These are phyloP conservation scores for Phytophthora ohioensis DNA, from an alignment of 352 stramenopile genomes.

Conservation along the genomic window DNA sequence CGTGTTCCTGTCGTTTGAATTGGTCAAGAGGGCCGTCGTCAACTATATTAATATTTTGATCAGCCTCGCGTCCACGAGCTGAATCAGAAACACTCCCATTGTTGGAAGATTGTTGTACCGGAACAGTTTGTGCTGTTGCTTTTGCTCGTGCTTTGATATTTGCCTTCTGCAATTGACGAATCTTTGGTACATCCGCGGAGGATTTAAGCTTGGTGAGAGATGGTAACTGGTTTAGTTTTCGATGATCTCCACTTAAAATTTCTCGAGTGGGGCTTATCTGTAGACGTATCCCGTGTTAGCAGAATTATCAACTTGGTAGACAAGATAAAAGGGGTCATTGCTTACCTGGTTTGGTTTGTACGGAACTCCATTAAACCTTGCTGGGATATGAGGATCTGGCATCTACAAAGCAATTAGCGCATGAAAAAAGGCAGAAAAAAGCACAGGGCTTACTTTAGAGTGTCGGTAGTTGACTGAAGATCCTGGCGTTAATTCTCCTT, in stretches of 20 bases:
- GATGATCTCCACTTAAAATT: constrained; percentile 58
- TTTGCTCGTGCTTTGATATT: constrained; percentile 27
- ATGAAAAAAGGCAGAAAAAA: background rate
- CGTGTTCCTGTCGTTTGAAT: constrained; percentile 52
- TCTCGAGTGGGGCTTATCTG: constrained; percentile 61
- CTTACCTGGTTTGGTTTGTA: constrained; percentile 64
- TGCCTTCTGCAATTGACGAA: constrained; percentile 26
- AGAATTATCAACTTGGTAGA: background rate
- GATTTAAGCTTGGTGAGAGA: constrained; percentile 40
- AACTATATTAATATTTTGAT: constrained; percentile 3
- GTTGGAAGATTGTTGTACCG: constrained; percentile 3
- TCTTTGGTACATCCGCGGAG: constrained; percentile 12
- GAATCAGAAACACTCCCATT: constrained; percentile 18
- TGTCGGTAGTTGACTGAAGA: constrained; percentile 36
- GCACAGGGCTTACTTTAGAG: constrained; percentile 15
- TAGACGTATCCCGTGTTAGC: constrained; percentile 1
- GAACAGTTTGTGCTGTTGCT: constrained; percentile 3
- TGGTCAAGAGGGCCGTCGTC: constrained; percentile 13
- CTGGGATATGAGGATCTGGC: constrained; percentile 63
- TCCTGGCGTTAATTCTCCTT: background rate
- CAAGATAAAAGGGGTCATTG: background rate
- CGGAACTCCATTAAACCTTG: constrained; percentile 70
- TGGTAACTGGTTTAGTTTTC: constrained; percentile 59
- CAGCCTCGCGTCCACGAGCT: constrained; percentile 26
- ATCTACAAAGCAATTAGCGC: constrained; percentile 30